Evolutionary conservation across 148 eudicot genomes (phyloP), one percentile per base, ranked within the genome.

Genomic region (Oxyria digyna): DNA sequence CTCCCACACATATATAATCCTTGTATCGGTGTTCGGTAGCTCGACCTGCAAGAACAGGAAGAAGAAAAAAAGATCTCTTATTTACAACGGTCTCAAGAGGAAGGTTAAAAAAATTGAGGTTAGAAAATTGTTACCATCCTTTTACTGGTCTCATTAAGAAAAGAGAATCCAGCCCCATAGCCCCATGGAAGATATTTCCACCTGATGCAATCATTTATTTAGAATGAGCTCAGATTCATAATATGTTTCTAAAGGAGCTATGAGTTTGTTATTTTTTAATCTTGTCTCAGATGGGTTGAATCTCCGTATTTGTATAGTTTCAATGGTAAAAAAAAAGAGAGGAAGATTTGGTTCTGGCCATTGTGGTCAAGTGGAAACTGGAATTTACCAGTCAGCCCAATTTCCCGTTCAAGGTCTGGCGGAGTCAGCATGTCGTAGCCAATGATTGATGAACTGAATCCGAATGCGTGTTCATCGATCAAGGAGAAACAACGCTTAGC

Each of bases 381-480:
- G 18, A 59, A 66, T 18, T 20, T 74, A 94, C 97, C 99, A 74
- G 99, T 94, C 73, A 94, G 75, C 68, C 99, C 96, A 74, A 91
- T 73, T 74, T 75, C 85, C 75, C 84, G 84, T 78, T 95, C 99
- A 24, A 95, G 96, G 79, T 95, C 99, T 29, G 99, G 99, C 35
- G 99, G 97, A 79, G 99, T 82, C 79, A 95, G 84, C 99, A 95
- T 95, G 77, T 95, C 99, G 64, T 95, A 95, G 72, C 87, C 94
- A 77, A 95, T 74, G 63, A 95, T 69, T 43, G 99, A 95, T 62
- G 99, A 95, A 57, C 82, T 87, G 86, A 95, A 95, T 70, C 97
- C 97, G 8, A 97, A 97, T 67, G 96, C 96, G 68, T 95, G 84
- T 68, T 95, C 99, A 31, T 95, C 96, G 68, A 94, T 88, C 81